Conservation (phyloP, 169 alveolate genomes). For the Plasmodium inui region DNA sequence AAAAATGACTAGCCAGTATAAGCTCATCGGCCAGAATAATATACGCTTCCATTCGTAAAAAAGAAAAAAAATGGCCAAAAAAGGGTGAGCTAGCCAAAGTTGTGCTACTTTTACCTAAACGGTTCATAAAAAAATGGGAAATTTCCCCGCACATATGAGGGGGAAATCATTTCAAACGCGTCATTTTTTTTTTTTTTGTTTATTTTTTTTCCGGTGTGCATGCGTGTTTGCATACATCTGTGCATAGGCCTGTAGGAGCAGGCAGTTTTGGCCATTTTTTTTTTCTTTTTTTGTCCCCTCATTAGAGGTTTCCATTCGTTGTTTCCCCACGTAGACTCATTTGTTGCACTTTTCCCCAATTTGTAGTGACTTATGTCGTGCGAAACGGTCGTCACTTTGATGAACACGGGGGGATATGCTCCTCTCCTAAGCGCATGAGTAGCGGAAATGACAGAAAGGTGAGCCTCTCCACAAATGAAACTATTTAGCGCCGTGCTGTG, state of each 20-base stretch:
- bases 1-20: constrained; percentile 28
- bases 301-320: not conserved
- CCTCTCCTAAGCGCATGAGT: not conserved
- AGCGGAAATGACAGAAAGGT: not conserved
- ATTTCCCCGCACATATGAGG: not conserved
- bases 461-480: not conserved
- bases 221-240: not conserved
- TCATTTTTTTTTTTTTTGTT: not conserved
- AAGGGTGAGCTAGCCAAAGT: not conserved
- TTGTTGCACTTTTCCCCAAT: not conserved
- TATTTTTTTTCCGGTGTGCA: not conserved
- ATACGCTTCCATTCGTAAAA: constrained; percentile 58
- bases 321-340: not conserved
- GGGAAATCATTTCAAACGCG: not conserved
- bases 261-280: not conserved
- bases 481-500: not conserved
- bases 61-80: constrained; percentile 8
- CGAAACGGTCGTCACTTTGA: not conserved
- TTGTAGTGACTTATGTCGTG: not conserved
- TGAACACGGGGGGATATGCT: not conserved
- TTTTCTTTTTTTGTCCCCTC: not conserved
- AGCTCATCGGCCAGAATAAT: constrained; percentile 23
- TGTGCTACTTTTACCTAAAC: not conserved
- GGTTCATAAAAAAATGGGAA: not conserved
- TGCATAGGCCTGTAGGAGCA: not conserved